Base-by-base conservation (phyloP, 306 rosid genomes). In the Sicyos edulis region DNA sequence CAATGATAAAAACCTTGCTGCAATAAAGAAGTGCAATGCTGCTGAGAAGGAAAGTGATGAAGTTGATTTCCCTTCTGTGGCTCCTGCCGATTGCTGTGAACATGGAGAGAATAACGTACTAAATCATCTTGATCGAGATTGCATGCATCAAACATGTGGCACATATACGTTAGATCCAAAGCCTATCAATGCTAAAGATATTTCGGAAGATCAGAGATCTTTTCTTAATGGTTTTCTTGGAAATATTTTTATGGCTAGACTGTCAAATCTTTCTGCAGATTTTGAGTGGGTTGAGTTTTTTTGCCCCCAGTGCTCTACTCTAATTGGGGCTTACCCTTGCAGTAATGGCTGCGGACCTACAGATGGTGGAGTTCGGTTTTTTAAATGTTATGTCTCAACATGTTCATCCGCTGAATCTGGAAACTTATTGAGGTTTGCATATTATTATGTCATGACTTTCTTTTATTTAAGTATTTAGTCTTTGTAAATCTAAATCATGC, bases 271-370 rank as follows among this genome's bases (percentile, higher is more conserved):
- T 53, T 82, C 91, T 0, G 73, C 65, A 70, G 95, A 93, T 81
- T 85, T 93, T 75, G 83, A 85, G 70, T 93, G 97, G 99, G 81
- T 62, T 78, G 96, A 91, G 68, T 88, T 64, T 76, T 69, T 72
- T 0, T 93, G 97, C 81, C 96, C 96, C 54, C 91, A 83, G n/a
- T 93, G 97, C 78, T 73, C 80, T 2, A 72, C 87, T 73, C 82
- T 86, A 64, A 87, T 93, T 75, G 99, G 97, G 83, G 97, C 95
- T 75, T 93, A 86, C 83, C 97, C 97, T 62, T 83, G 85, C 72
- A 74, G 73, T 76, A 80, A 87, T 73, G 86, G 82, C 6, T 19
- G 7, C 75, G 77, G 77, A 51, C 95, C 88, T 77, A 84, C 83
- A 73, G 99, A 93, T 73, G 85, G 92, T 70, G 99, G 99, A 78